Evolutionary conservation across 2,329 filamentous ascomycete genomes (phyloP), one percentile per base, ranked within the genome.

Genomic region (Scedosporium minutisporum): DNA sequence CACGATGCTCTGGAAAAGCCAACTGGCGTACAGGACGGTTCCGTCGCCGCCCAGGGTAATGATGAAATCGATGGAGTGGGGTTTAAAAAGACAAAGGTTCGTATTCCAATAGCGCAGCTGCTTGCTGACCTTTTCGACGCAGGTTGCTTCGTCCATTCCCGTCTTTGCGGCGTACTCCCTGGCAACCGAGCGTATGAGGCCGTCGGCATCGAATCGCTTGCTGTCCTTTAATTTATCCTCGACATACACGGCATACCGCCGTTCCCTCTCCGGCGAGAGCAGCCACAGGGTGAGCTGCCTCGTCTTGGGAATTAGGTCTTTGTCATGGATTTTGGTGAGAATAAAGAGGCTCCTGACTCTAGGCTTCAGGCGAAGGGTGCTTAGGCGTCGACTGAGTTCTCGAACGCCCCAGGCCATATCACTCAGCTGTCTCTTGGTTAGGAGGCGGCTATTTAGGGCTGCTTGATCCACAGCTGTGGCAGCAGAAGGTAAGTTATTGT

Each of bases 321-420:
- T 83, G 71, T 99, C 95, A 71, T 96, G 88, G n/a, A 88, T 88
- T 74, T 99, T 99, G 51, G 91, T 96, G 58, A 99, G 78, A 38
- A 99, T 77, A 70, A 97, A 96, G 33, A 99, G 87, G 63, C 85
- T 89, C 71, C 85, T 86, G 66, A 96, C 91, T 61, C 88, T 87
- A 67, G 96, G 85, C 72, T 88, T 90, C 65, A 99, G 80, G 63
- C 88, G 85, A 72, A 97, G 87, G 73, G 87, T 92, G 60, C 91
- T 90, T 64, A 97, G 77, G 64, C 90, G 88, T 70, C 96, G 89
- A 33, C 90, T 93, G 64, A 99, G 78, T 74, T 97, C 91, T 58
- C 95, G 83, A 63, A 97, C 95, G 27, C 93, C 93, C 86, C 93
- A 93, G 0, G 93, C 93, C 93, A 99, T 97, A 69, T 97, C 95